Percentiles rank a stretch among this genome's conserved stretches.
Evolutionary conservation across 2,329 filamentous ascomycete species (phyloP).

Genomic region (Alternaria sp.): DNA sequence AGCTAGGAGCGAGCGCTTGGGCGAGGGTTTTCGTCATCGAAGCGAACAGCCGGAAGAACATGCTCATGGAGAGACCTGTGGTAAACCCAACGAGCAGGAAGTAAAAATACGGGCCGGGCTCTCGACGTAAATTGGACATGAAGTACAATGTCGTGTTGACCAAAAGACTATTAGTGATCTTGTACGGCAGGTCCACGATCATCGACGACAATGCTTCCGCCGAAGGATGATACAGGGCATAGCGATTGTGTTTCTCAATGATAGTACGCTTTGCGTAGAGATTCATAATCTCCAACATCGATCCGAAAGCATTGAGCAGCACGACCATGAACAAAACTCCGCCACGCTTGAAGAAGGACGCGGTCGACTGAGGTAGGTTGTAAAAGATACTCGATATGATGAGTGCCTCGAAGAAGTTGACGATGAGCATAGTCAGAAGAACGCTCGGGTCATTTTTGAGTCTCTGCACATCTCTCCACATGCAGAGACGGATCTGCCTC

Average conservation of each 20-base stretch:
- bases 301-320: constrained; percentile 76
- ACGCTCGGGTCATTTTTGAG: constrained; percentile 53
- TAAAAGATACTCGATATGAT: constrained; percentile 82
- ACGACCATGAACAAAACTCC: constrained; percentile 82
- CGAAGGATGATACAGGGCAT: constrained; percentile 86
- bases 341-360: constrained; percentile 63
- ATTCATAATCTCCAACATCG: constrained; percentile 69
- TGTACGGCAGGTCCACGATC: constrained; percentile 57
- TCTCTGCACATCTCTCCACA: constrained; percentile 8
- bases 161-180: constrained; percentile 51
- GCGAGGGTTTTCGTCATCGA: constrained; percentile 72
- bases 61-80: constrained; percentile 77
- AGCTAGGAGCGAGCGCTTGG: constrained; percentile 63
- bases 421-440: constrained; percentile 70
- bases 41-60: constrained; percentile 81
- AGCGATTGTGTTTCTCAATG: constrained; percentile 81
- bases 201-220: constrained; percentile 72
- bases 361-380: constrained; percentile 64
- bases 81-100: constrained; percentile 69
- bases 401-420: constrained; percentile 76
- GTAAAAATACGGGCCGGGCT: constrained; percentile 80
- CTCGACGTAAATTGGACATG: constrained; percentile 57
- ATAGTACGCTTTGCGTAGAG: constrained; percentile 86
- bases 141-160: constrained; percentile 56
- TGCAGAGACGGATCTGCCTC: constrained; percentile 12